Conservation (phyloP, 805 yeast genomes). For the Lipomyces orientalis region DNA sequence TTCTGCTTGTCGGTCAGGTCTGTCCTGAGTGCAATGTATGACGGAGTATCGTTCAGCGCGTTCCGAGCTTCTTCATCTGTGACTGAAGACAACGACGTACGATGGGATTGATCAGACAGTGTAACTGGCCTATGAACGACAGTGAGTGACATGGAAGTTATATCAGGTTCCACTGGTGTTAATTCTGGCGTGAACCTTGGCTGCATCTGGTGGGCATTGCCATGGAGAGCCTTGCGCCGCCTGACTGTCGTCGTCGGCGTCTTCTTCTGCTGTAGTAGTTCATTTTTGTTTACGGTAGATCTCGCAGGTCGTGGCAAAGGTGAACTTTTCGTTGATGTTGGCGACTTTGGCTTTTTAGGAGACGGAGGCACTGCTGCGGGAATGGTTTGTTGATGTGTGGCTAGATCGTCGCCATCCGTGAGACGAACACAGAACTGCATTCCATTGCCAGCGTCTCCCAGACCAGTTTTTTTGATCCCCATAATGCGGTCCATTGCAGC, state of each 20-base stretch:
- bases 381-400: not conserved
- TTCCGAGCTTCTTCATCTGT: constrained; percentile 12
- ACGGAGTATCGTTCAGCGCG: constrained; percentile 9
- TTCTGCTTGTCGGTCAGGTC: not conserved
- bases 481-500: constrained; percentile 33
- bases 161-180: not conserved
- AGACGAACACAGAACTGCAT: constrained; percentile 4
- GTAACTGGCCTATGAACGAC: not conserved
- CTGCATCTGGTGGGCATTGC: not conserved
- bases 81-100: constrained; percentile 6
- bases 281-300: not conserved
- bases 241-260: not conserved
- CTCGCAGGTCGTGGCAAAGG: not conserved
- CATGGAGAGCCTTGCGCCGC: not conserved
- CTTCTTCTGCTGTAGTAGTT: not conserved
- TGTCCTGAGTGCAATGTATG: constrained; percentile 11
- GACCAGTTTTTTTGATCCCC: not conserved
- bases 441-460: not conserved
- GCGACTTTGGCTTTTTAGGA: not conserved
- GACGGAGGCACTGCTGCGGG: not conserved
- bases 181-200: not conserved
- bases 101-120: not conserved
- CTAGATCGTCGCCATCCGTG: not conserved
- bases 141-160: not conserved
- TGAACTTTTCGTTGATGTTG: not conserved